Percentiles rank a stretch among this genome's conserved stretches.
These are phyloP conservation scores for Tilletia walkeri DNA, from an alignment of 1,284 basidiomycete species.

Conservation along the genomic window DNA sequence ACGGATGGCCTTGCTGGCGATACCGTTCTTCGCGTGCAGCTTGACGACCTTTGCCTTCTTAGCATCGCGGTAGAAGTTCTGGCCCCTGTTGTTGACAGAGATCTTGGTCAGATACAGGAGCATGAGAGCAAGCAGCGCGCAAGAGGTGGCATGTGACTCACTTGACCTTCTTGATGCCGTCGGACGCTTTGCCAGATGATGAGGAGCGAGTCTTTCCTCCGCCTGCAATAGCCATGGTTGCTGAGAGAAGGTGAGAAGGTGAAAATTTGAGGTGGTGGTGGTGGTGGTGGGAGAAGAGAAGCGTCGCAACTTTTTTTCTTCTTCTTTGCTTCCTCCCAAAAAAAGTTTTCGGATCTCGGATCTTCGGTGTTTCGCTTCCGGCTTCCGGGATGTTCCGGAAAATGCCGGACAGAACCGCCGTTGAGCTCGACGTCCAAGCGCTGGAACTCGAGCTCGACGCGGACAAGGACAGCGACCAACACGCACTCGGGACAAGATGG, in stretches of 20 bases:
- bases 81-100: slow-evolving; percentile 30
- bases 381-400: too few species aligned
- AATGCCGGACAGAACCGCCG: too few species aligned
- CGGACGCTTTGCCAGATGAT: not conserved
- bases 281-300: not conserved
- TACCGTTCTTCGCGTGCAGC: slow-evolving; percentile 49
- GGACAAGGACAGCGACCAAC: not conserved
- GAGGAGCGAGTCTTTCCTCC: not conserved
- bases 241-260: not conserved
- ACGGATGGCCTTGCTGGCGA: slow-evolving; percentile 51
- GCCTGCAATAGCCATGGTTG: not conserved
- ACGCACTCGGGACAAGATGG: not conserved
- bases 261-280: not conserved
- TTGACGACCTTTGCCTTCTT: slow-evolving; percentile 54
- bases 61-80: slow-evolving; percentile 56
- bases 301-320: too few species aligned
- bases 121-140: not conserved
- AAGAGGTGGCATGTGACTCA: slow-evolving; percentile 5
- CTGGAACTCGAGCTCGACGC: not conserved
- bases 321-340: too few species aligned
- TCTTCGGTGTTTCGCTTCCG: too few species aligned
- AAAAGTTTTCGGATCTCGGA: too few species aligned
- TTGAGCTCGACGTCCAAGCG: too few species aligned
- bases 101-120: not conserved
- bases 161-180: slow-evolving; percentile 23